A percentile compares a stretch with the other conserved stretches of the same genome.
phyloP scores from a whole-genome alignment of 257 asterid genomes.

The Solanum peruvianum region DNA sequence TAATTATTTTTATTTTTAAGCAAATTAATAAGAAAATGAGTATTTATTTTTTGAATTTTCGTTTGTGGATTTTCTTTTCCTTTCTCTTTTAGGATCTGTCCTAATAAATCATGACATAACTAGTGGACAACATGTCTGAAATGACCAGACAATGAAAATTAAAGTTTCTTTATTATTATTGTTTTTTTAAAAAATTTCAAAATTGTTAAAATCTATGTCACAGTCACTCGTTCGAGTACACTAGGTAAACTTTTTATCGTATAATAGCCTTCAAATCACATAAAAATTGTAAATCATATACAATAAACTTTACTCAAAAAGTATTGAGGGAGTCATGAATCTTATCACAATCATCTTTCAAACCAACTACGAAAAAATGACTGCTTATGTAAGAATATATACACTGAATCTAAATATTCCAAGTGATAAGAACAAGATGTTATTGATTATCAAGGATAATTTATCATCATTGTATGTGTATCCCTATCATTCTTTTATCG shows the following conservation, averaged over 20 bases:
- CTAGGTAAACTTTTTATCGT: no score
- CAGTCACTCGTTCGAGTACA: neutral
- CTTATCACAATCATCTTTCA: no score
- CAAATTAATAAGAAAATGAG: neutral
- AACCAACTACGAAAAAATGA: neutral
- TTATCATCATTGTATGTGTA: neutral
- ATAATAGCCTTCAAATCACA: neutral
- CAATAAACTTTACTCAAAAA: neutral
- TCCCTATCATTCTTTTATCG: no score
- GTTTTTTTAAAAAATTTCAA: neutral
- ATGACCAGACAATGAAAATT: slow-evolving; percentile 7
- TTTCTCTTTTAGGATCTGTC: neutral
- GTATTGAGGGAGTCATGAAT: neutral
- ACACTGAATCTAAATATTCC: neutral
- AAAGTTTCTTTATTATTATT: neutral
- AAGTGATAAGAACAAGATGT: neutral
- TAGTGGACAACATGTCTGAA: slow-evolving; percentile 8
- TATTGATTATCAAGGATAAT: neutral
- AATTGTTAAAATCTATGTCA: neutral
- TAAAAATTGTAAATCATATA: no score
- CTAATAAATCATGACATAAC: neutral
- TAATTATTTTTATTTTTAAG: neutral
- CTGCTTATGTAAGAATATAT: neutral
- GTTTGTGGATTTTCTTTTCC: neutral
- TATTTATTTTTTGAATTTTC: neutral